phyloP scores from a whole-genome alignment of 306 rosid species.

The Spatholobus suberectus region DNA sequence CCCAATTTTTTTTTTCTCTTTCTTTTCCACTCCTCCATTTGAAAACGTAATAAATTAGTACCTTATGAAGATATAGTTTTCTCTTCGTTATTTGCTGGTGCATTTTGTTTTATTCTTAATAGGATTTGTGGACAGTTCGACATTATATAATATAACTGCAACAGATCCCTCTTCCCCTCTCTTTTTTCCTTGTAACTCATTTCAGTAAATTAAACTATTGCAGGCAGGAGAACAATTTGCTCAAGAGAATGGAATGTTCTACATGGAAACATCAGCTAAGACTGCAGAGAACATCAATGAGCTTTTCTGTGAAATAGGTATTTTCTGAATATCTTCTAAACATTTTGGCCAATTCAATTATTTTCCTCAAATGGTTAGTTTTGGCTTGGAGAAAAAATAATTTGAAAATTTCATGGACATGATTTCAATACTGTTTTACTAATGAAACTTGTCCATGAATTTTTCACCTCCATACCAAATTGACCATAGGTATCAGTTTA shows the following conservation, averaged over 20 bases:
- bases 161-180: neutral
- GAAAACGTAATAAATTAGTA: slow-evolving; percentile 20
- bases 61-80: neutral
- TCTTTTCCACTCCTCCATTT: neutral
- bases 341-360: neutral
- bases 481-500: slow-evolving; percentile 16
- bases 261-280: slow-evolving; percentile 87
- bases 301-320: slow-evolving; percentile 87
- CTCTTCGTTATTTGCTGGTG: neutral
- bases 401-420: slow-evolving; percentile 15
- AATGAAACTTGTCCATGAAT: neutral
- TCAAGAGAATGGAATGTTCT: slow-evolving; percentile 84
- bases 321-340: neutral
- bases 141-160: neutral
- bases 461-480: slow-evolving; percentile 5
- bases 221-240: slow-evolving; percentile 85
- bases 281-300: slow-evolving; percentile 79
- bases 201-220: slow-evolving; percentile 14
- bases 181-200: neutral
- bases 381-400: slow-evolving; percentile 3
- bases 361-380: neutral
- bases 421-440: neutral
- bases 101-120: too few species aligned
- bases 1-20: neutral
- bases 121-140: too few species aligned